Conservation (phyloP, 2,329 filamentous ascomycete genomes). For the Knufia petricola region DNA sequence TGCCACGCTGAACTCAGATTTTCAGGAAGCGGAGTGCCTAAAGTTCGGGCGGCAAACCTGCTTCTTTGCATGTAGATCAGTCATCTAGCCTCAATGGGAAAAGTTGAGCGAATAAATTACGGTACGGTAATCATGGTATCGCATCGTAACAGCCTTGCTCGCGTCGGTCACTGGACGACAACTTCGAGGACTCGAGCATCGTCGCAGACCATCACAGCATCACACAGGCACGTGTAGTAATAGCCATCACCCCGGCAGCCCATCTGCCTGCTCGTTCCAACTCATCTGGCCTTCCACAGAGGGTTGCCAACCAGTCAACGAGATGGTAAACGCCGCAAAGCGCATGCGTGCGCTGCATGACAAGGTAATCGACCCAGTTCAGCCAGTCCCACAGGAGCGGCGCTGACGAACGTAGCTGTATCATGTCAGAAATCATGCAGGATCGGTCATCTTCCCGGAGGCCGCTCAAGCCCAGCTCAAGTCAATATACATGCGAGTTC, state of each 20-base stretch:
- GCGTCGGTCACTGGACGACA: too few species aligned
- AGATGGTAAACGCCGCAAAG: conserved; percentile 43
- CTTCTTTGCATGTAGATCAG: too few species aligned
- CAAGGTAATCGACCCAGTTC: conserved; percentile 11
- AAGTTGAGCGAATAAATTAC: background rate
- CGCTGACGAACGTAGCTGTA: conserved; percentile 50
- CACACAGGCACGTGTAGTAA: too few species aligned
- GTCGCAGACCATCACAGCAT: too few species aligned
- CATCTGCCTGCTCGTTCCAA: background rate
- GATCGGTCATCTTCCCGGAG: conserved; percentile 66
- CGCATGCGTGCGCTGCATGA: conserved; percentile 63
- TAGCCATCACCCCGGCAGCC: background rate
- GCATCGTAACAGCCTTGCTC: background rate
- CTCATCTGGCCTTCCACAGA: background rate
- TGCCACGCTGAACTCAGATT: too few species aligned
- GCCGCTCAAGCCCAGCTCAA: conserved; percentile 32
- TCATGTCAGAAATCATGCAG: conserved; percentile 66
- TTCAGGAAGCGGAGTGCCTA: too few species aligned
- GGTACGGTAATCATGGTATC: background rate
- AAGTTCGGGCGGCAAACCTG: too few species aligned
- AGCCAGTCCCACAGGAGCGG: conserved; percentile 9
- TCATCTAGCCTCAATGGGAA: background rate
- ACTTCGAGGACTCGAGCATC: too few species aligned
- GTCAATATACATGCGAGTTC: conserved; percentile 28
- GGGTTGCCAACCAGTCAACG: background rate